Evolutionary conservation across 2,329 filamentous ascomycete species (phyloP).

Genomic region (Emmonsiellopsis sp.): DNA sequence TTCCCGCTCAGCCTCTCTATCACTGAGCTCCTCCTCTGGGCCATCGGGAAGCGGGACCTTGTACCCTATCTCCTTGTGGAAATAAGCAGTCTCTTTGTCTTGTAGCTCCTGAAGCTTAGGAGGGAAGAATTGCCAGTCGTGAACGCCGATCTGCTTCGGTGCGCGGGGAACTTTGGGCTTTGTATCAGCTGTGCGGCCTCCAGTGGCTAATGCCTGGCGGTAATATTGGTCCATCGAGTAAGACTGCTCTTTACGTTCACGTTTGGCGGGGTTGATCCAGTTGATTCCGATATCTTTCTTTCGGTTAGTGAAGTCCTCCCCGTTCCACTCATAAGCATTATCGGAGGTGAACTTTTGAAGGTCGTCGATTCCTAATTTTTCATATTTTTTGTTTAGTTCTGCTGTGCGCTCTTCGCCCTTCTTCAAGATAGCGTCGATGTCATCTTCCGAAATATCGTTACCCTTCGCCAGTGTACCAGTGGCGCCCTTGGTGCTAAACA

Average conservation of each 20-base stretch:
- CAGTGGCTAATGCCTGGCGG: constrained; percentile 76
- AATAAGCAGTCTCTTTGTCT: constrained; percentile 91
- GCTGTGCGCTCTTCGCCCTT: constrained; percentile 84
- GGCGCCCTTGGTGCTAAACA: constrained; percentile 68
- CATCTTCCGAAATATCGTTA: constrained; percentile 66
- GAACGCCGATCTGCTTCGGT: constrained; percentile 81
- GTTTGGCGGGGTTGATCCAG: constrained; percentile 98
- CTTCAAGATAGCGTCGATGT: constrained; percentile 79
- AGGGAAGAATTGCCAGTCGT: constrained; percentile 98
- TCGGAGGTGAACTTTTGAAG: constrained; percentile 96
- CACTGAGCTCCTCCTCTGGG: constrained; percentile 73
- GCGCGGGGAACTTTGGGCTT: constrained; percentile 95
- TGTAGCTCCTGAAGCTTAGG: constrained; percentile 75
- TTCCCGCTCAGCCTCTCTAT: constrained; percentile 78
- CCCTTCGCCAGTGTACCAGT: constrained; percentile 52
- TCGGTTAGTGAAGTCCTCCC: constrained; percentile 82
- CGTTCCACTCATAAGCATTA: constrained; percentile 98
- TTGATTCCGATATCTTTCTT: constrained; percentile 87
- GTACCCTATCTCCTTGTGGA: constrained; percentile 92
- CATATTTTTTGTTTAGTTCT: constrained; percentile 84
- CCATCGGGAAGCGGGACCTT: constrained; percentile 86
- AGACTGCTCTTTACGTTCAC: constrained; percentile 93
- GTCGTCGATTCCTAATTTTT: constrained; percentile 93
- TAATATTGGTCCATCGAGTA: constrained; percentile 99
- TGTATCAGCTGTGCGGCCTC: constrained; percentile 66